Base-by-base conservation (phyloP, 192 early-diverging fungal species). In the Kickxella alabastrina region DNA sequence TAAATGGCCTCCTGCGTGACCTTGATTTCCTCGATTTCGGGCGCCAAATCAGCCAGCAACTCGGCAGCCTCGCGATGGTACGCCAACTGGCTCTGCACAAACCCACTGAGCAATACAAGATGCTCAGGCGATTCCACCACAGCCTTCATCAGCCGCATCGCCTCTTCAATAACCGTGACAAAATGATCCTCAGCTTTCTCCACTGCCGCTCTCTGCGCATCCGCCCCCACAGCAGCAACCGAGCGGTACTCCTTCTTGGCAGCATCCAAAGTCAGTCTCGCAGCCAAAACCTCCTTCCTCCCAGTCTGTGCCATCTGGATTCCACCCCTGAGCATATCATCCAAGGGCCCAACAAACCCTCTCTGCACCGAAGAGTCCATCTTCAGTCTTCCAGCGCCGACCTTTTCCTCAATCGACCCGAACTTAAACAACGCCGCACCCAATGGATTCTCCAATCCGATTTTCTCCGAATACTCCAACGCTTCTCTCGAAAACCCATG, bases 11-110 rank as follows among this genome's bases (percentile, higher is more conserved):
- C 95, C 59, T 96, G 93, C 4, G 92, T 93, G 24, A 92, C 89
- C 29, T 86, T 82, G 55, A 99, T 85, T 78, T 99, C 94, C 52
- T 96, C 94, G 41, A 99, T 85, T 61, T 99, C 94, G 1, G 93
- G 93, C 21, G 85, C 86, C 37, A 92, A 55, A 57, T 92, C 86
- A 6, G 74, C 64, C 52, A 92, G 67, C 29, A 82, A 51, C 37
- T 82, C 81, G 27, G 83, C 79, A n/a, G 83, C 83, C 68, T 88
- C 85, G 79, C 95, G 89, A 78, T 85, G 89, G 80, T 86, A 96
- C 9, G 73, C 68, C 17, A 92, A 74, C 81, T 97, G 93, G 9
- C 89, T 87, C 25, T 81, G 78, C 8, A 97, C 89, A 54, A 99
- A 79, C 50, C 91, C 88, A 8, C 90, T 82, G 65, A 97, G 67